These are phyloP conservation scores for Pseudofabraea citricarpa DNA, from an alignment of 2,329 filamentous ascomycete genomes.

Conservation along the genomic window DNA sequence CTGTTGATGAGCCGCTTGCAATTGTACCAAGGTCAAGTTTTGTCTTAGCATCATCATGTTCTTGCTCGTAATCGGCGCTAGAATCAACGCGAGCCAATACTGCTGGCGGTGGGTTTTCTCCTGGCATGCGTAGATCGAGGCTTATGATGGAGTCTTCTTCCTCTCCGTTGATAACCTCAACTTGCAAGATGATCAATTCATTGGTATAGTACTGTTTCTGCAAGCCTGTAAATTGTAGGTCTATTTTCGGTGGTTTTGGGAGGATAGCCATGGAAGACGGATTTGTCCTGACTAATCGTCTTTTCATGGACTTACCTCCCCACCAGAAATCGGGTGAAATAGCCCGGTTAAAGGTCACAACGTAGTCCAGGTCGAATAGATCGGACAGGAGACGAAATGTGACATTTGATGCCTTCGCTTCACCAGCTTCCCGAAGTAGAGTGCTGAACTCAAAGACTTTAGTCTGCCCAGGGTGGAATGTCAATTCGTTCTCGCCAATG, in stretches of 20 bases:
- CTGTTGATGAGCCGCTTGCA: slow-evolving; percentile 36
- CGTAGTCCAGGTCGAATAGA: slow-evolving; percentile 63
- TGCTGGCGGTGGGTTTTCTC: slow-evolving; percentile 46
- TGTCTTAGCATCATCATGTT: slow-evolving; percentile 5
- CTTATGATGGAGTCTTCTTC: slow-evolving; percentile 70
- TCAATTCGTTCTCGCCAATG: slow-evolving; percentile 59
- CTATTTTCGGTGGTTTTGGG: slow-evolving; percentile 88
- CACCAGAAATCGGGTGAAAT: slow-evolving; percentile 46
- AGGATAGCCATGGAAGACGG: slow-evolving; percentile 64
- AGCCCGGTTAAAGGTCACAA: slow-evolving; percentile 45
- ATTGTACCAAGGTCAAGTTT: slow-evolving; percentile 33
- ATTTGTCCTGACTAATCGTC: slow-evolving; percentile 42
- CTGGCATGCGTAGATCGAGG: slow-evolving; percentile 64
- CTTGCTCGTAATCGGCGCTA: slow-evolving; percentile 4
- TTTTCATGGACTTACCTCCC: slow-evolving; percentile 36
- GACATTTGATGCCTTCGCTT: slow-evolving; percentile 61
- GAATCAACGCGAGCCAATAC: slow-evolving; percentile 28
- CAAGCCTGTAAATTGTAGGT: slow-evolving; percentile 60
- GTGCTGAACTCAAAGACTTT: slow-evolving; percentile 68
- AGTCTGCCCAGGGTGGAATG: slow-evolving; percentile 60
- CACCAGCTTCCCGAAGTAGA: slow-evolving; percentile 76
- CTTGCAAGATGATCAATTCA: slow-evolving; percentile 63
- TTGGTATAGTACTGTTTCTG: slow-evolving; percentile 78
- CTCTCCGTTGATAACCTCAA: slow-evolving; percentile 78
- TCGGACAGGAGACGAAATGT: slow-evolving; percentile 59